Base-by-base conservation (phyloP, 495 filamentous ascomycete genomes). In the Xeromyces bisporus region DNA sequence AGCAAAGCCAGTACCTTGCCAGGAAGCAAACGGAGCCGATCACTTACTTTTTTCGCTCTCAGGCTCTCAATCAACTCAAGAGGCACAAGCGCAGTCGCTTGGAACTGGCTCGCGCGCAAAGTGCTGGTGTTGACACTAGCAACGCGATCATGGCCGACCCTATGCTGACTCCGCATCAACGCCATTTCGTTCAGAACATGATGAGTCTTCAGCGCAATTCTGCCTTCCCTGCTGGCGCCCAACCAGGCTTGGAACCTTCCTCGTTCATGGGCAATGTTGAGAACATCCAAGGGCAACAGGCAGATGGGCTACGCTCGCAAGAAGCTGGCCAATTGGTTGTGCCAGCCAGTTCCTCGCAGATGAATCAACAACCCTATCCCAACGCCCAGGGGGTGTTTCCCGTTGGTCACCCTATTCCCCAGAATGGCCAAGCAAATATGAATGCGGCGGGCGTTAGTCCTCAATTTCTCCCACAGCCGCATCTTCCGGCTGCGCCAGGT, bases 291-390 rank as follows among this genome's bases (percentile, higher is more conserved):
- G 69, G 64, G 15, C 71, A 75, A 42, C 74, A 76, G 48, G 67
- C 65, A 16, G 69, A 72, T 40, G 73, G 67, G 9, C 42, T 70
- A 31, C 69, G 70, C 15, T 65, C 62, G n/a, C 69, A 73, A 46
- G 69, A 76, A 48, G 66, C 67, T 28, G 74, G 74, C 15, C 71
- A 75, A 37, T 48, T 69, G 26, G 74, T 79, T 14, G 74, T 79
- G 7, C 74, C 74, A 7, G 74, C 72, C 11, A 78, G 71, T 40
- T 57, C 59, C 48, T 67, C 51, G 15, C 59, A 61, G 31, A 58
- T 61, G 35, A 58, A 60, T 26, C 59, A 58, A 30, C 43, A 42
- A 15, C 44, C 51, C 2, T 58, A 56, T 30, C 41, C 40, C 8
- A 45, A 47, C 3, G 34, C 53, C 9, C 49, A 55, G 29, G 60